A percentile compares a stretch with the other conserved stretches of the same genome.
These are phyloP conservation scores for Astragalus membranaceus DNA, from an alignment of 306 rosid genomes.

Conservation along the genomic window DNA sequence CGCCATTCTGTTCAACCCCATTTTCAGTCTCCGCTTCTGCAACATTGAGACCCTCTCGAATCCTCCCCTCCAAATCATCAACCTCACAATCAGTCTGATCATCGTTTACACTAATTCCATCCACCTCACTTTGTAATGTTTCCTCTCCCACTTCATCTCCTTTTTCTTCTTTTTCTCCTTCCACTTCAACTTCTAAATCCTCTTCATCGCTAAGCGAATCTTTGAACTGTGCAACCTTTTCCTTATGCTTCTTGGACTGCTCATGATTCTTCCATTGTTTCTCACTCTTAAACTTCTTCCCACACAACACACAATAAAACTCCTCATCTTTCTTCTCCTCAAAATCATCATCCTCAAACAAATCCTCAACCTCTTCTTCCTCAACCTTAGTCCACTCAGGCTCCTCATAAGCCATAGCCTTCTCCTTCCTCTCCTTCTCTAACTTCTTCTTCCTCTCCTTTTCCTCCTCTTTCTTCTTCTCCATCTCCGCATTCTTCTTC, in stretches of 20 bases:
- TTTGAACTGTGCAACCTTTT: conserved; percentile 71
- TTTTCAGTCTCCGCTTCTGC: conserved; percentile 21
- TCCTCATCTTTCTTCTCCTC: conserved; percentile 41
- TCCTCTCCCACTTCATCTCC: not conserved
- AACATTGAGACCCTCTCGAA: conserved; percentile 27
- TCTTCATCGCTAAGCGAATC: conserved; percentile 47
- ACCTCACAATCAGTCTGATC: conserved; percentile 14
- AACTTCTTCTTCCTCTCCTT: conserved; percentile 61
- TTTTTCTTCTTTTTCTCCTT: conserved; percentile 27
- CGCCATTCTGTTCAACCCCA: conserved; percentile 22
- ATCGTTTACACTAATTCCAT: conserved; percentile 12
- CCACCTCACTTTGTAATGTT: conserved; percentile 26
- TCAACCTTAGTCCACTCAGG: conserved; percentile 69
- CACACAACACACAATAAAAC: conserved; percentile 83
- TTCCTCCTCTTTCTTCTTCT: conserved; percentile 65
- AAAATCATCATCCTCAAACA: conserved; percentile 30
- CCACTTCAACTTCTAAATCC: conserved; percentile 23
- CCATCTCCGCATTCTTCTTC: conserved; percentile 65
- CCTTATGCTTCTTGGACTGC: conserved; percentile 90
- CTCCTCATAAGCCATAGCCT: conserved; percentile 64
- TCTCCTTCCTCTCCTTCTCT: conserved; percentile 70
- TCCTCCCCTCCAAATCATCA: conserved; percentile 31
- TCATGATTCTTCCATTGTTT: conserved; percentile 99
- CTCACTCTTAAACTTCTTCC: conserved; percentile 99
- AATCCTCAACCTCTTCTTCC: conserved; percentile 29